Evolutionary conservation across 108 stramenopile genomes (phyloP).

Genomic region (Hondaea fermentalgiana): DNA sequence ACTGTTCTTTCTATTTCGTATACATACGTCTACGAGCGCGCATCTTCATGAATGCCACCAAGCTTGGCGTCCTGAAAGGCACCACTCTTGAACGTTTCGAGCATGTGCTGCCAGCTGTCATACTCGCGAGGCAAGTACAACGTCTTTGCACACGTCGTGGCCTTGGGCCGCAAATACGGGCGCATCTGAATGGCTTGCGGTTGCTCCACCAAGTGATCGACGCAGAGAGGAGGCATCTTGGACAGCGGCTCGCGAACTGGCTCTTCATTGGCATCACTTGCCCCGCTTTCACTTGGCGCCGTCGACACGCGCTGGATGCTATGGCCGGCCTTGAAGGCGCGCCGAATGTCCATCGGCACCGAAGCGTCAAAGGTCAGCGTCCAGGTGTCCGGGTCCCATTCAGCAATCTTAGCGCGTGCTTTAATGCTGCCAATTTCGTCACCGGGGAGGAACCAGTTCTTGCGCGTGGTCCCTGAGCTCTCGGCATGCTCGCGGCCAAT

Average conservation of each 20-base stretch:
- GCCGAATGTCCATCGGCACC: background rate
- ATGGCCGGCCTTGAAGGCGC: background rate
- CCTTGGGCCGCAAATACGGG: background rate
- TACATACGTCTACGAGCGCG: background rate
- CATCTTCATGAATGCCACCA: background rate
- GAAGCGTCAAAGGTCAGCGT: background rate
- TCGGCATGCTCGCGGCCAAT: background rate
- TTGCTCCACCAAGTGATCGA: background rate
- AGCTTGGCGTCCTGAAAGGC: conserved; percentile 7
- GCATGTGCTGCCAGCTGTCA: background rate
- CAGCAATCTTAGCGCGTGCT: background rate
- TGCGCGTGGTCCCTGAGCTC: background rate
- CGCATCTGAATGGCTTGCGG: conserved; percentile 2
- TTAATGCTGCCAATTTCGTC: background rate
- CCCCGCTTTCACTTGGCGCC: too few relatives aligned
- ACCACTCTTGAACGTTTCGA: background rate
- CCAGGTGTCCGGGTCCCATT: background rate
- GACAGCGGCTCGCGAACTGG: background rate
- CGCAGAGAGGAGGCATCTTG: background rate
- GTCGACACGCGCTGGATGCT: background rate
- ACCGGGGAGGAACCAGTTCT: background rate
- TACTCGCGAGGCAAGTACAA: background rate
- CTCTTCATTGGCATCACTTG: background rate
- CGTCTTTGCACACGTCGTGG: conserved; percentile 1
- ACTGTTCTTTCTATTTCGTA: too few relatives aligned